Base-by-base conservation (phyloP, 2,329 filamentous ascomycete species). In the Scedosporium dehoogii region DNA sequence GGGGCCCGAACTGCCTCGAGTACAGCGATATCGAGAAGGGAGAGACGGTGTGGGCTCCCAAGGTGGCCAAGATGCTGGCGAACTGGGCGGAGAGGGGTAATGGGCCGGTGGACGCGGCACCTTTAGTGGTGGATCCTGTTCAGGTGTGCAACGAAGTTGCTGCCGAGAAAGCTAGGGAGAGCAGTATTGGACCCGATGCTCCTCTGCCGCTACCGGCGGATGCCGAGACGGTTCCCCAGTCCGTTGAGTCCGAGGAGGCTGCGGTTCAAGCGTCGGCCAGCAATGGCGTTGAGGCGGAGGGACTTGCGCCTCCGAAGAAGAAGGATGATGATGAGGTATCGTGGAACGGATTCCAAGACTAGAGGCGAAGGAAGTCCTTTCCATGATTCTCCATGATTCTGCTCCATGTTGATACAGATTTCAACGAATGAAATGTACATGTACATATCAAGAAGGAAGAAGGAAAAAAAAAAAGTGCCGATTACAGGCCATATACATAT, bases 21-120 rank as follows among this genome's bases (percentile, higher is more conserved):
- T 96, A 89, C 71, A 79, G 84, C 10, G 91, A 96, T 66, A 75
- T 97, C 3, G 81, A 81, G 63, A 83, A 87, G 66, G 91, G 90
- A 1, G 91, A 96, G 73, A 82, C 86, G 0, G 84, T 90, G 7
- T 97, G 93, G 92, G 90, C 84, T 0, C 89, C 91, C 0, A 83
- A 91, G 72, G 80, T 97, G 5, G 68, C 70, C 58, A 67, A 73
- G 41, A 79, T 81, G 76, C 70, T 82, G 4, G 70, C 71, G 18
- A 73, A 72, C 44, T 82, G 80, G 80, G 63, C 65, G 3, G 58
- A 65, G 51, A 61, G 62, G 41, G 63, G 38, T 18, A 57, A 14
- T 41, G 61, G 23, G 53, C 63, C 25, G 38, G 33, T n/a, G 18
- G 51, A 60, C 60, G 21, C 60, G 63, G 38, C 60, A 51, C n/a